These are phyloP conservation scores for Heterobasidion occidentale DNA, from an alignment of 1,284 basidiomycete genomes.

Conservation along the genomic window DNA sequence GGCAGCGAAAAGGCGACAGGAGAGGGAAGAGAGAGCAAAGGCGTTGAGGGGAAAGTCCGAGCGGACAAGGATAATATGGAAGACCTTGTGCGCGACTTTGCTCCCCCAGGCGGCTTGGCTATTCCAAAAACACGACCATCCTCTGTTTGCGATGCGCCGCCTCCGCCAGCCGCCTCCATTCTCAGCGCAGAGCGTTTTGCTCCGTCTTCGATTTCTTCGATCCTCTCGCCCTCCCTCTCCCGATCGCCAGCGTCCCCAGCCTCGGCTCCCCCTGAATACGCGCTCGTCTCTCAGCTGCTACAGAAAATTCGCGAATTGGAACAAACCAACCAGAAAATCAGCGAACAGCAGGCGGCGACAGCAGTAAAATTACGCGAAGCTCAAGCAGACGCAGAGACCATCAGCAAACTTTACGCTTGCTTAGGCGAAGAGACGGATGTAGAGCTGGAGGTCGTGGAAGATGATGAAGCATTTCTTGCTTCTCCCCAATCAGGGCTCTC, in stretches of 20 bases:
- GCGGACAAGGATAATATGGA: constrained; percentile 10
- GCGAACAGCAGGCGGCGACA: constrained; percentile 58
- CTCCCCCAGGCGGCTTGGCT: constrained; percentile 36
- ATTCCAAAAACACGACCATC: not conserved
- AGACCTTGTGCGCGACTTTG: constrained; percentile 43
- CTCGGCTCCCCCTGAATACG: constrained; percentile 22
- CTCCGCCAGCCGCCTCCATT: not conserved
- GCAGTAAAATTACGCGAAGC: constrained; percentile 54
- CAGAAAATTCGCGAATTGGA: constrained; percentile 77
- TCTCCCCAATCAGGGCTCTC: not conserved
- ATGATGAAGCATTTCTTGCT: constrained; percentile 22
- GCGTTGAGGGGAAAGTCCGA: constrained; percentile 32
- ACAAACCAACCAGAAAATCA: constrained; percentile 63
- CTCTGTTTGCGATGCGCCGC: not conserved
- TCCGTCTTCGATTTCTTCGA: not conserved
- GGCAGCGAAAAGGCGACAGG: constrained; percentile 40
- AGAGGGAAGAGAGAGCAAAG: constrained; percentile 46
- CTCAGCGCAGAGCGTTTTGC: not conserved
- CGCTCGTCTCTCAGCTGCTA: constrained; percentile 63
- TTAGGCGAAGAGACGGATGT: constrained; percentile 49
- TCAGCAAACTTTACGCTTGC: constrained; percentile 65
- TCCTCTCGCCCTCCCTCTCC: not conserved
- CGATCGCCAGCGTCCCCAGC: not conserved
- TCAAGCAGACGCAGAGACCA: constrained; percentile 61
- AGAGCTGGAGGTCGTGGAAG: constrained; percentile 32